Base-by-base conservation (phyloP, 257 asterid species). In the Petunia axillaris region DNA sequence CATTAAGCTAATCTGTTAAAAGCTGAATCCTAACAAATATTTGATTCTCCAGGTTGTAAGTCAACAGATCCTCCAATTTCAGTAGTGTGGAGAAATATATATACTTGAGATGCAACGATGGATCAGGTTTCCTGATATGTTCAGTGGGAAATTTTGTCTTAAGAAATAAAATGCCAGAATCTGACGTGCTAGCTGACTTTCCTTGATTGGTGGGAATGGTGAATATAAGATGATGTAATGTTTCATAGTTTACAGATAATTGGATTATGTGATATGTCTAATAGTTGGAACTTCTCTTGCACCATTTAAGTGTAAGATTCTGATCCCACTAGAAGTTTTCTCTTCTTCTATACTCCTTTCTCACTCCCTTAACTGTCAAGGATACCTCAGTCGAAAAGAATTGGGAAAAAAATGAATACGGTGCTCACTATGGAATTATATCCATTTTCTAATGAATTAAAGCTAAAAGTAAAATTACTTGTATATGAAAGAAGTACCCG, bases 1-100 rank as follows among this genome's bases (percentile, higher is more conserved):
- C 60, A 71, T 25, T 48, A 48, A 11, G 3, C 60, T 71, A 36
- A 71, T 35, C 25, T 0, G 40, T 48, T 25, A 52, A 48, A n/a
- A 71, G 13, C 60, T 25, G 1, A 35, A 5, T 0, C 11, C 3
- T 48, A 25, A 71, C 58, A 71, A 71, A 11, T 10, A 10, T 46
- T 71, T 50, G 25, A n/a, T 48, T 71, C 11, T 50, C 77, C 58
- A 50, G 77, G 58, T 71, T 71, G 10, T 50, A 71, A 71, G 25
- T 48, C 6, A 25, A 60, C 25, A 71, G 77, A 71, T 71, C 44
- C 35, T 48, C 46, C 58, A 46, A 25, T 48, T 70, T 52, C 76
- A 46, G 4, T 44, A 70, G 16, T 35, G 44, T 52, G 57, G 59
- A 71, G 59, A 71, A 71, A 71, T 2, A 71, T 48, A 71, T 48